Conservation (phyloP, 2,329 filamentous ascomycete species). For the Cercospora berteroae region DNA sequence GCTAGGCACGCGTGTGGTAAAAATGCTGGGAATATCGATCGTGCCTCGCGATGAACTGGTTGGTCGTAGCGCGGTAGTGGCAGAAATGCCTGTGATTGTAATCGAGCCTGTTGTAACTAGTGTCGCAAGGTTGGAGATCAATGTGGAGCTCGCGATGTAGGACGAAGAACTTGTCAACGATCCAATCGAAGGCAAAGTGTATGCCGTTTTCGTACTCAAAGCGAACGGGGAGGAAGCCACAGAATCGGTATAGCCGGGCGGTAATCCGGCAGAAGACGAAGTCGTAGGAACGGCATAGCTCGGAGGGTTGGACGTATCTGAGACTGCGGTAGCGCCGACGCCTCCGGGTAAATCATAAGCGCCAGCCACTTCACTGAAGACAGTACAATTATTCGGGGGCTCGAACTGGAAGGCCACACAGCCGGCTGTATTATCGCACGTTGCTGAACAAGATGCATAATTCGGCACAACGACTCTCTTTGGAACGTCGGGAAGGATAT, state of each 20-base stretch:
- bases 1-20: neutral
- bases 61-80: neutral
- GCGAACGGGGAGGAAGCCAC: neutral
- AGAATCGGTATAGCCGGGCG: neutral
- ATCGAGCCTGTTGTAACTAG: neutral
- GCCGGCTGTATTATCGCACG: constrained; percentile 29
- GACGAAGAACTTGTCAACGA: constrained; percentile 23
- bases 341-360: constrained; percentile 25
- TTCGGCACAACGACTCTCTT: constrained; percentile 18
- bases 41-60: neutral
- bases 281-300: constrained; percentile 19
- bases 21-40: neutral
- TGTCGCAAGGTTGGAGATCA: neutral
- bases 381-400: constrained; percentile 28
- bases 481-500: neutral
- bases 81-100: neutral
- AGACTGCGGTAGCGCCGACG: constrained; percentile 23
- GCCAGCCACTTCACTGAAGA: constrained; percentile 34
- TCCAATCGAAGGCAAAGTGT: constrained; percentile 22
- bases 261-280: constrained; percentile 17
- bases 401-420: constrained; percentile 36
- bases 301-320: constrained; percentile 11
- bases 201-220: constrained; percentile 20
- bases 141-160: constrained; percentile 24
- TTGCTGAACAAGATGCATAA: constrained; percentile 21